Evolutionary conservation across 192 early-diverging fungal genomes (phyloP), one percentile per base, ranked within the genome.

Genomic region (Radiomyces spectabilis): DNA sequence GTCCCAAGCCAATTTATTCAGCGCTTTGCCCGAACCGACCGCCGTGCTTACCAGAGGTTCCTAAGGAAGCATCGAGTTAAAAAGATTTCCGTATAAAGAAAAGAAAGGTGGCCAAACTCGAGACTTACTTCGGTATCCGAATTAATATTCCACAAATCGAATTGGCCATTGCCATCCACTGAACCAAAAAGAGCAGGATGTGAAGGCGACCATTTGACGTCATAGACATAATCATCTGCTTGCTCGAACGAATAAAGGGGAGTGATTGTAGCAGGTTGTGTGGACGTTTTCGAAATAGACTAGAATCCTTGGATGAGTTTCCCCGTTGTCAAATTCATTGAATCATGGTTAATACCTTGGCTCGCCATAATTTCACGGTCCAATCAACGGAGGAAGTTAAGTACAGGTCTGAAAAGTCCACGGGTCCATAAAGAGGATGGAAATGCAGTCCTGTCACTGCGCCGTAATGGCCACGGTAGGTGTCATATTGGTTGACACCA

Each of bases 201-300:
- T n/a, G 77, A 72, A 2, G 97, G 95, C 16, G 92, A 95, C 97
- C 97, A 99, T 64, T 88, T 86, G 10, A 91, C 95, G 66, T 99
- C 97, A 65, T 88, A 95, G 18, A 99, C 95, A 67, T 96, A 97
- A 73, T 99, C 95, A 61, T 94, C 87, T 7, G 90, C 80, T 21
- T 86, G 80, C 43, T 97, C 92, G 66, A 99, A 98, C 7, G 88
- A 89, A 60, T 88, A 82, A 47, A 99, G 62, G 4, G 76, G 76
- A 21, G 83, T 72, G 22, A 84, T 81, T 1, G 49, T 55, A 5
- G 79, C 72, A 30, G 66, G 53, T 8, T 73, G 69, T 12, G 70
- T 82, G 1, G 78, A 62, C 3, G 72, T 59, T 35, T 74, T 81
- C 32, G 77, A 62, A 29, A 74, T 63, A 5, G 81, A 74, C 59